Conservation (phyloP, 495 filamentous ascomycete species). For the Aspergillus hancockii region DNA sequence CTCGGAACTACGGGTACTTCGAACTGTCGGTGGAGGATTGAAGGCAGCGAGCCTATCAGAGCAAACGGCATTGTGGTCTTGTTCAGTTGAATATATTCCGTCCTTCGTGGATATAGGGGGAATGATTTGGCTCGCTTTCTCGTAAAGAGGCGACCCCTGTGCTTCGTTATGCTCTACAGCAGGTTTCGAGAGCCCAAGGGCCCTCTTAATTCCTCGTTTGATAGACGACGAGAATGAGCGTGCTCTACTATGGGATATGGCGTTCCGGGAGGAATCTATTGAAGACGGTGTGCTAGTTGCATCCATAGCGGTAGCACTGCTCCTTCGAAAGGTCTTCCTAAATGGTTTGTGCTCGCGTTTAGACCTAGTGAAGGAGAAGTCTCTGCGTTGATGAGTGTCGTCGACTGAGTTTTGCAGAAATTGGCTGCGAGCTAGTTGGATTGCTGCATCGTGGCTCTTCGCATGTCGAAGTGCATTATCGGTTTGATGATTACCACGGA, state of each 20-base stretch:
- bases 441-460: slow-evolving; percentile 47
- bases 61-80: slow-evolving; percentile 28
- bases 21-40: slow-evolving; percentile 25
- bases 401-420: slow-evolving; percentile 42
- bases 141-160: slow-evolving; percentile 42
- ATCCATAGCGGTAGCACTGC: slow-evolving; percentile 41
- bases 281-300: slow-evolving; percentile 25
- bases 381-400: slow-evolving; percentile 36
- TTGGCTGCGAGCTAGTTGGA: slow-evolving; percentile 48
- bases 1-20: slow-evolving; percentile 42
- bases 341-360: slow-evolving; percentile 54
- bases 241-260: slow-evolving; percentile 50
- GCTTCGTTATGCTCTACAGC: slow-evolving; percentile 40
- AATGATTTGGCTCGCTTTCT: slow-evolving; percentile 17
- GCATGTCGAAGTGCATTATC: slow-evolving; percentile 28
- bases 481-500: slow-evolving; percentile 41
- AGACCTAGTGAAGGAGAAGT: slow-evolving; percentile 46
- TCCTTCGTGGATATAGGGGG: slow-evolving; percentile 1
- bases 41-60: slow-evolving; percentile 31
- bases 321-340: slow-evolving; percentile 60
- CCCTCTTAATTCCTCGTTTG: slow-evolving; percentile 59
- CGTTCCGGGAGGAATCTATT: slow-evolving; percentile 25
- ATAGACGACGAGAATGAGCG: slow-evolving; percentile 62
- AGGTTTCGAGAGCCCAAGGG: slow-evolving; percentile 55
- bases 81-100: slow-evolving; percentile 2